Base-by-base conservation (phyloP, 805 yeast genomes). In the Kuraishia capsulata region DNA sequence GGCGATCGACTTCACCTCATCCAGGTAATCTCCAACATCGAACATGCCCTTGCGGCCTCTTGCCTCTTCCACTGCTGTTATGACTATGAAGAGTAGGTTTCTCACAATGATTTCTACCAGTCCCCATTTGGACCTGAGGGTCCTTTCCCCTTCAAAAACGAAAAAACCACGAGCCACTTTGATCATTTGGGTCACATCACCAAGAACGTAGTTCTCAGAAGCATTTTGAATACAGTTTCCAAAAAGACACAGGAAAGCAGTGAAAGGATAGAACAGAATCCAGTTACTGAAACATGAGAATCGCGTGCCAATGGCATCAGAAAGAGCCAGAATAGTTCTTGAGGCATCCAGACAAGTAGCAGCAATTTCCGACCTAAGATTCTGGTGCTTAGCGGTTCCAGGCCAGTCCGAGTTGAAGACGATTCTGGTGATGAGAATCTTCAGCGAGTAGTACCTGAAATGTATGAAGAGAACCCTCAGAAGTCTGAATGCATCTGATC, bases 211-310 rank as follows among this genome's bases (percentile, higher is more conserved):
- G 3, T 39, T 40, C 14, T 32, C 23, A 1, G 35, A 37, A 9
- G 53, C 50, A 16, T 39, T 41, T 25, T 52, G 51, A 9, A 61
- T 29, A 31, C 50, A 46, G 14, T 47, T 50, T 10, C 56, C 53
- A 40, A 53, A 45, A 13, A 61, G 36, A 1, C 58, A 43, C 26
- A 61, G 39, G 36, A 48, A 56, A 3, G 63, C 58, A 43, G 55
- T 44, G 33, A 61, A 52, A 14, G 62, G 57, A 38, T 50, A 59
- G 41, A 50, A 57, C 3, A 49, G 32, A 24, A 47, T 44, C 34
- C 50, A 52, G 23, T 45, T 44, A 4, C 49, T 42, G 37, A 43
- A 51, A 23, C 44, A 41, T 0, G 41, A 20, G 14, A 45, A 39
- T 5, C 36, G 36, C 4, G 16, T 13, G 37, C 50, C 49, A 16